Percentiles rank a stretch among this genome's conserved stretches.
Conservation (phyloP, 192 early-diverging fungal genomes). For the Phycomyces nitens region DNA sequence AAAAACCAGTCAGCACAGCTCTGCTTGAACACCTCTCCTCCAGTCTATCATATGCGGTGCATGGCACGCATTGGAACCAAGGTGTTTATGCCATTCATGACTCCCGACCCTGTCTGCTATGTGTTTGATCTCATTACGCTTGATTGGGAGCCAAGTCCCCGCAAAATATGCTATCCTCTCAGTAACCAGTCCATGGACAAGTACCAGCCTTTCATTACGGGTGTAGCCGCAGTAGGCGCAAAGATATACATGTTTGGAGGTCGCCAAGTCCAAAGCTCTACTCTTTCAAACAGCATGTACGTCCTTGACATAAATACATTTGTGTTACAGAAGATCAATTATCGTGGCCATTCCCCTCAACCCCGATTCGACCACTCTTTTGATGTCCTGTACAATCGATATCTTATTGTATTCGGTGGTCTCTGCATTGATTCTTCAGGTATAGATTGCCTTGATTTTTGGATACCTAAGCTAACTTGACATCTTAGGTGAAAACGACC, state of each 20-base stretch:
- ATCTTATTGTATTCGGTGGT: conserved; percentile 33
- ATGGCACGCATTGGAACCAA: no score
- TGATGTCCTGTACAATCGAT: conserved; percentile 19
- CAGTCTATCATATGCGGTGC: no score
- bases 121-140: no score
- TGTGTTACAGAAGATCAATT: conserved; percentile 7
- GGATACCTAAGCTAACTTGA: no score
- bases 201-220: conserved; percentile 18
- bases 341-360: conserved; percentile 19
- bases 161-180: no score
- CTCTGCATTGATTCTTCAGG: conserved; percentile 32
- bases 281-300: conserved; percentile 22
- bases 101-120: no score
- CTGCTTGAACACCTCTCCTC: no score
- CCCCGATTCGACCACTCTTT: conserved; percentile 33
- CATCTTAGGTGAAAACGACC: conserved; percentile 38
- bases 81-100: no score
- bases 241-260: conserved; percentile 31
- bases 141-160: no score
- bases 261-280: conserved; percentile 22
- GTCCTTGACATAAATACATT: conserved; percentile 16
- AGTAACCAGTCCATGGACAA: no score
- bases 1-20: no score
- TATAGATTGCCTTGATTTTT: no score
- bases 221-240: conserved; percentile 17